phyloP scores from a whole-genome alignment of 2,329 filamentous ascomycete genomes.

The Diplodia sapinea region DNA sequence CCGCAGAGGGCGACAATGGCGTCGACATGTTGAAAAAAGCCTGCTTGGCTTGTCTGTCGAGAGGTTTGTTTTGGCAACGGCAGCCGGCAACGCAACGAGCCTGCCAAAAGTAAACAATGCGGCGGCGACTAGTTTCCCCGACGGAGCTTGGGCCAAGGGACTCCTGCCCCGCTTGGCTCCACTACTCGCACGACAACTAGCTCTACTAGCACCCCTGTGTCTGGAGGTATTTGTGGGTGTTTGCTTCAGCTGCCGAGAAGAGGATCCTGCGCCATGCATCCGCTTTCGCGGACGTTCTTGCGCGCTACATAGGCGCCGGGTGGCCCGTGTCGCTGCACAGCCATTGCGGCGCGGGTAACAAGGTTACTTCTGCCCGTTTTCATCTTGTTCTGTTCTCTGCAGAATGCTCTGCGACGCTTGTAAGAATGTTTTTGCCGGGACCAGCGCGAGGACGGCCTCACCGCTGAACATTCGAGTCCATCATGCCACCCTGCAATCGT shows the following conservation, averaged over 20 bases:
- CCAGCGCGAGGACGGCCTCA: not conserved
- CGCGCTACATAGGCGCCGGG: not conserved
- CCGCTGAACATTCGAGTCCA: constrained; percentile 1
- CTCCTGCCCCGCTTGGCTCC: no score
- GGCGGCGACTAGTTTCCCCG: constrained; percentile 25
- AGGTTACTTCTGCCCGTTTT: not conserved
- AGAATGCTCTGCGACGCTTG: constrained; percentile 5
- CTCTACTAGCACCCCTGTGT: no score
- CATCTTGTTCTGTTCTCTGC: not conserved
- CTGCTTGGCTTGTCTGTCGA: not conserved
- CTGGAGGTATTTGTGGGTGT: no score
- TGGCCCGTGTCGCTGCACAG: not conserved
- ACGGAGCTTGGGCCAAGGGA: not conserved
- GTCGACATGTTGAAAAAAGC: constrained; percentile 18
- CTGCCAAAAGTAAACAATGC: constrained; percentile 18
- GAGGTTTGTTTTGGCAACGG: constrained; percentile 6
- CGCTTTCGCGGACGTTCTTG: no score
- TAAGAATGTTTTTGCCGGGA: constrained; percentile 3
- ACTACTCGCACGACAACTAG: no score
- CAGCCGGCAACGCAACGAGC: not conserved
- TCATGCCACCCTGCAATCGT: constrained; percentile 3
- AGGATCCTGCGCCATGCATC: no score
- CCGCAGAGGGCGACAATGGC: constrained; percentile 21
- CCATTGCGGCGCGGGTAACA: not conserved
- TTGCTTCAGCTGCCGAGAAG: not conserved